Conservation (phyloP, 768 basidiomycete genomes). For the Amylocystis lapponica region DNA sequence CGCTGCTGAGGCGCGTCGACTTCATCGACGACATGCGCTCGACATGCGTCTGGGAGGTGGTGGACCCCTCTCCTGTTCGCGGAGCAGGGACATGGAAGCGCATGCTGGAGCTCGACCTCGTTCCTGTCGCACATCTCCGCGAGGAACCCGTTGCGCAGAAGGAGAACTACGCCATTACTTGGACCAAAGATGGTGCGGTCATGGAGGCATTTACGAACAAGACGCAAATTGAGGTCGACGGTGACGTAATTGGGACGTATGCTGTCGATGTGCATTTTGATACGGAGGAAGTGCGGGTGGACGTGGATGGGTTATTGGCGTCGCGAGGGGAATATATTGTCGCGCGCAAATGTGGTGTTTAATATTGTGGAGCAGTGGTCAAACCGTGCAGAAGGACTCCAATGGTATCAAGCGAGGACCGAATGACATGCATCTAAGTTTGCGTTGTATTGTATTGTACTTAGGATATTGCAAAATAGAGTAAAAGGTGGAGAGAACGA, state of each 20-base stretch:
- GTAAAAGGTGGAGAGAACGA: constrained; percentile 1
- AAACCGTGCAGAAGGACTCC: no score
- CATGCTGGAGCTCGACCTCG: constrained; percentile 41
- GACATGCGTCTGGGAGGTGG: constrained; percentile 27
- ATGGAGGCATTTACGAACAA: constrained; percentile 44
- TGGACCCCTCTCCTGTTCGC: neutral
- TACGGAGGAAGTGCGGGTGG: constrained; percentile 52
- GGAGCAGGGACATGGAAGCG: constrained; percentile 18
- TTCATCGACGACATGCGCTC: constrained; percentile 53
- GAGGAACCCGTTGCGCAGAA: constrained; percentile 20
- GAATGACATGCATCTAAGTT: constrained; percentile 2
- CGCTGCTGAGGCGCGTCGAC: constrained; percentile 50
- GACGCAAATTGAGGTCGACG: constrained; percentile 42
- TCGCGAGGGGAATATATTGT: constrained; percentile 7
- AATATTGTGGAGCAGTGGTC: no score
- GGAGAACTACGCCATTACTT: constrained; percentile 53
- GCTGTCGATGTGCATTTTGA: constrained; percentile 42
- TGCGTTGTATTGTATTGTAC: constrained; percentile 2
- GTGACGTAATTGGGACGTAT: constrained; percentile 36
- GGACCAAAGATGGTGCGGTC: constrained; percentile 43
- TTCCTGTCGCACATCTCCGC: constrained; percentile 58
- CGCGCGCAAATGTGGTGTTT: constrained; percentile 2
- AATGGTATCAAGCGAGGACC: neutral
- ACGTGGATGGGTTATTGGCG: constrained; percentile 31
- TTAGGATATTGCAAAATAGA: constrained; percentile 2